Base-by-base conservation (phyloP, 257 asterid species). In the Galeopsis tetrahit region DNA sequence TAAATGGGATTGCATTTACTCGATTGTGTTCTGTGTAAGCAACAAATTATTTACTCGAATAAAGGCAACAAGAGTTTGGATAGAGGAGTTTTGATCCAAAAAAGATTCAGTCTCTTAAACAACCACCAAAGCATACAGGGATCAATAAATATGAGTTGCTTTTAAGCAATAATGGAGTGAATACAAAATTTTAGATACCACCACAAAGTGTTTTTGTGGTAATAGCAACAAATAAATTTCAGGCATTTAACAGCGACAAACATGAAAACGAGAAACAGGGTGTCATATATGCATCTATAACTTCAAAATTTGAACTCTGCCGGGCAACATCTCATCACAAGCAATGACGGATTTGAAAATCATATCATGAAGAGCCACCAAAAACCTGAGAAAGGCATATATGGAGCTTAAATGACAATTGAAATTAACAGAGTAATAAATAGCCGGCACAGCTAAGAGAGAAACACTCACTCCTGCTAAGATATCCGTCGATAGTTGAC, bases 401-500 rank as follows among this genome's bases (percentile, higher is more conserved):
- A 46, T 51, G 17, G 43, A 71, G 43, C 42, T 62, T 64, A 7
- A 62, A 32, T 78, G 40, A 82, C 34, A 36, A 49, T 63, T 52
- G 4, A 60, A 21, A 40, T 39, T 9, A 13, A 58, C 11, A 68
- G 68, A 61, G 10, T 3, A 62, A 13, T 9, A 10, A 42, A 36
- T 10, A 72, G 63, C 4, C 10, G 56, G 40, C 14, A 63, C 7
- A 52, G 62, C 34, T 21, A n/a, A 13, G 31, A 55, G 69, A 55
- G 42, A 42, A 63, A 64, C 10, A 76, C 89, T 86, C 77, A 91
- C 98, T 67, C 94, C 88, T 17, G 90, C 85, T 70, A 93, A 79
- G 69, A 91, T 2, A 72, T 86, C 94, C 78, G 60, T 81, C 3
- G 98, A 88, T 67, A 91, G 66, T 52, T 83, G 60, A 67, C 84